Percentiles rank a stretch among this genome's conserved stretches.
phyloP scores from a whole-genome alignment of 352 stramenopile species.

The Phytopythium delawarense region DNA sequence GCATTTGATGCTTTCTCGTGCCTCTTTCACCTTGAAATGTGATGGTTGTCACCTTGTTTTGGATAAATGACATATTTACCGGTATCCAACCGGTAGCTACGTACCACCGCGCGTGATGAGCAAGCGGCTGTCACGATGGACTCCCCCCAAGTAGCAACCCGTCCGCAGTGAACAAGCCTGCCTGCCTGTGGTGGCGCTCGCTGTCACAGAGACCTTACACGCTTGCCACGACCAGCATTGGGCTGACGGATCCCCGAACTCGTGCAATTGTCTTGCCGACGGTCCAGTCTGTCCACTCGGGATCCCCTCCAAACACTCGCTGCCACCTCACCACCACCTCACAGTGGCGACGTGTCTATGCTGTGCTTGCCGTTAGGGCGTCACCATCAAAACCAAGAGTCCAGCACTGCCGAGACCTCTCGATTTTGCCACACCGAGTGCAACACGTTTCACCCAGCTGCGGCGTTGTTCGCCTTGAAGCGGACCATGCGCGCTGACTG shows the following conservation, averaged over 20 bases:
- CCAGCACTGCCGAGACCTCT: not conserved
- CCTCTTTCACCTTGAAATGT: not conserved
- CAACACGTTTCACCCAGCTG: not conserved
- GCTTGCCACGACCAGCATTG: constrained; percentile 1
- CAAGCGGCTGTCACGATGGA: not conserved
- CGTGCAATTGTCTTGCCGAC: not conserved
- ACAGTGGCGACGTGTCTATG: not conserved
- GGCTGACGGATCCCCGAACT: not conserved
- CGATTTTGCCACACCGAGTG: not conserved
- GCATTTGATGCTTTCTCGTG: not conserved
- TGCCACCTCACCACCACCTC: not conserved
- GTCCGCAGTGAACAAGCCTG: not conserved
- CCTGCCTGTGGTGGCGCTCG: too few species aligned
- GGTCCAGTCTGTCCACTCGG: constrained; percentile 2
- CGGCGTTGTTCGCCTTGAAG: too few species aligned
- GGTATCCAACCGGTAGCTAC: not conserved
- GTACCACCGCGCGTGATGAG: not conserved
- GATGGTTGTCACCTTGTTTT: not conserved
- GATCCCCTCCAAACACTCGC: not conserved
- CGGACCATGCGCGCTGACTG: not conserved
- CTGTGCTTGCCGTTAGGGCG: constrained; percentile 1
- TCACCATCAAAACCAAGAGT: not conserved
- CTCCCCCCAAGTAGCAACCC: constrained; percentile 3
- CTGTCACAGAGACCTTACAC: constrained; percentile 7
- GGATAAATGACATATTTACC: not conserved